Conservation (phyloP, 2,329 filamentous ascomycete genomes). For the Volutella citrinella region DNA sequence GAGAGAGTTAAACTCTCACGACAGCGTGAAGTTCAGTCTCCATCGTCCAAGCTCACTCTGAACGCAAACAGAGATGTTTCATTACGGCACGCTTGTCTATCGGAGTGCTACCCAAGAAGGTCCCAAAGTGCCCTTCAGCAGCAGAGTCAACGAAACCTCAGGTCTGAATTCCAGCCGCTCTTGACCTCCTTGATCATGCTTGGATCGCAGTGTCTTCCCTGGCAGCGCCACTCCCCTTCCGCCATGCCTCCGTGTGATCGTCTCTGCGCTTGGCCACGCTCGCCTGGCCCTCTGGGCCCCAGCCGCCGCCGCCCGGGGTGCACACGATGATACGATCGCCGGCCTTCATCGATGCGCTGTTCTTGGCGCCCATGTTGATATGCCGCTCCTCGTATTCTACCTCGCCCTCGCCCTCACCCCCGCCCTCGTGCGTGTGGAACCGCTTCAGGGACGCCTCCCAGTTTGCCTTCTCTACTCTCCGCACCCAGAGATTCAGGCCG, state of each 20-base stretch:
- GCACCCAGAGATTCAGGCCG: slow-evolving; percentile 85
- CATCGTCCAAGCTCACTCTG: too few relatives aligned
- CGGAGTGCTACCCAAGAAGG: too few relatives aligned
- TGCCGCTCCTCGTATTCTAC: slow-evolving; percentile 55
- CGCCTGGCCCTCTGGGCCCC: slow-evolving; percentile 60
- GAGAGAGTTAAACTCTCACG: too few relatives aligned
- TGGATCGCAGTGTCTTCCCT: slow-evolving; percentile 60
- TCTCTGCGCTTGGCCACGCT: slow-evolving; percentile 45
- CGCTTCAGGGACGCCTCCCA: slow-evolving; percentile 43
- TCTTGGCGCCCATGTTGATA: slow-evolving; percentile 77
- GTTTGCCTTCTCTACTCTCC: slow-evolving; percentile 61
- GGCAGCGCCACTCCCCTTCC: slow-evolving; percentile 54
- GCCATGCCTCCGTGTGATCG: slow-evolving; percentile 56
- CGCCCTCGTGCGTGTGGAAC: slow-evolving; percentile 31
- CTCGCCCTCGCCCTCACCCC: slow-evolving; percentile 30
- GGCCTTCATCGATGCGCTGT: slow-evolving; percentile 71
- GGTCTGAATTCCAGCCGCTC: too few relatives aligned
- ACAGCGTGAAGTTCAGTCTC: too few relatives aligned
- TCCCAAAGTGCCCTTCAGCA: too few relatives aligned
- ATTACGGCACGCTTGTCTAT: too few relatives aligned
- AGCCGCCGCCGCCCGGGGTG: slow-evolving; percentile 78
- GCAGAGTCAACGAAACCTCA: too few relatives aligned
- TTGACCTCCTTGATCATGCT: too few relatives aligned
- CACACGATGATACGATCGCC: slow-evolving; percentile 76
- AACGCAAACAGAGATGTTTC: too few relatives aligned